phyloP scores from a whole-genome alignment of 805 yeast species.

The Debaryomyces maramus region DNA sequence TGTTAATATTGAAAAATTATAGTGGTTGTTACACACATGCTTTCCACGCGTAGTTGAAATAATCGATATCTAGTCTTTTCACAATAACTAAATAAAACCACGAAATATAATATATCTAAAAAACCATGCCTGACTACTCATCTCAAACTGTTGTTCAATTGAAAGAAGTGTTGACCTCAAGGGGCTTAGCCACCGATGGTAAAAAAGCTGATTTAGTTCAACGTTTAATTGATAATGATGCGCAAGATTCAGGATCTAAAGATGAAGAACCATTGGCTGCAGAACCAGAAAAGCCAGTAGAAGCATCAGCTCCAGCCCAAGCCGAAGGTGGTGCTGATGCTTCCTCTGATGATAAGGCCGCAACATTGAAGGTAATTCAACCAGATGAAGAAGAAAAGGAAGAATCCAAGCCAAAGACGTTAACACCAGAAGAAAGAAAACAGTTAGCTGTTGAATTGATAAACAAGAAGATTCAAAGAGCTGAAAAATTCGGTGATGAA shows the following conservation, averaged over 20 bases:
- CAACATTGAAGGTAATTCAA: conserved; percentile 7
- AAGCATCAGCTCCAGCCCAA: conserved; percentile 14
- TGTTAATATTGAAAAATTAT: too few species aligned
- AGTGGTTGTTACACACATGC: conserved; percentile 1
- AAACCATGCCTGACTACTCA: conserved; percentile 54
- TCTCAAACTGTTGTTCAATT: conserved; percentile 80
- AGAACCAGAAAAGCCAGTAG: conserved; percentile 10
- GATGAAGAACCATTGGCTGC: conserved; percentile 9
- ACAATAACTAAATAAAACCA: neutral
- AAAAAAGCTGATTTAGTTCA: conserved; percentile 76
- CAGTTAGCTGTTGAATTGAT: conserved; percentile 66
- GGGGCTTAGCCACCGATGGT: conserved; percentile 70
- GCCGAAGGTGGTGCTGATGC: conserved; percentile 8
- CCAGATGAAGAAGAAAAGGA: conserved; percentile 16
- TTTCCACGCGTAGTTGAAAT: conserved; percentile 5
- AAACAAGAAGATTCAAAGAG: conserved; percentile 65
- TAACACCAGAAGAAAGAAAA: conserved; percentile 70
- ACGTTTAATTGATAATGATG: conserved; percentile 62
- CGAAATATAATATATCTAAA: neutral
- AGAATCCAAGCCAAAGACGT: conserved; percentile 37
- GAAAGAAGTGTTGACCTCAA: conserved; percentile 69
- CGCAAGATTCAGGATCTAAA: conserved; percentile 18
- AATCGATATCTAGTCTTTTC: neutral
- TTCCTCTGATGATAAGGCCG: conserved; percentile 15
- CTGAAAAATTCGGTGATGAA: conserved; percentile 76